A percentile compares a stretch with the other conserved stretches of the same genome.
Evolutionary conservation across 352 stramenopile species (phyloP).

Genomic region (Globisporangium recalcitrans): DNA sequence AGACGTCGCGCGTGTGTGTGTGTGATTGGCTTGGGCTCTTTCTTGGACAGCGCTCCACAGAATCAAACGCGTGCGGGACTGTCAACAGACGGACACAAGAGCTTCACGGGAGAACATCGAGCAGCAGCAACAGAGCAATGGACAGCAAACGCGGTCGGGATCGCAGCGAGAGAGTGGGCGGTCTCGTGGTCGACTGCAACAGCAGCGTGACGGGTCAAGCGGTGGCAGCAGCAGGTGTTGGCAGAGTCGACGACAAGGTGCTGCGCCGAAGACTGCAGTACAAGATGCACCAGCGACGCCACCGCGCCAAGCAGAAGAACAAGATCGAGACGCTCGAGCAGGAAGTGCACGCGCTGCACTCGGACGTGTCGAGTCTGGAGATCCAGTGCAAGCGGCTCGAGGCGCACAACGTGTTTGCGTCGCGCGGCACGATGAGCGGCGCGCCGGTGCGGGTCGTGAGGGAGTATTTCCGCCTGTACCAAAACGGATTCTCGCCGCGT

Average conservation of each 20-base stretch:
- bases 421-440: conserved; percentile 22
- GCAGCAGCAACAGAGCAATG: neutral
- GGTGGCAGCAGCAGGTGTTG: neutral
- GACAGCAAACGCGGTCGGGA: neutral
- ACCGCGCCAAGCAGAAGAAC: conserved; percentile 61
- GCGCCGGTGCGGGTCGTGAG: conserved; percentile 29
- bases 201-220: neutral
- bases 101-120: neutral
- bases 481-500: conserved; percentile 33
- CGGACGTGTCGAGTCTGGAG: conserved; percentile 35
- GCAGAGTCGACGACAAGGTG: conserved; percentile 30
- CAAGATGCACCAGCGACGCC: conserved; percentile 62
- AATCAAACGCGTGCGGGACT: neutral
- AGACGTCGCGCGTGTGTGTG: too few relatives aligned
- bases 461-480: conserved; percentile 55
- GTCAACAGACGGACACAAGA: neutral
- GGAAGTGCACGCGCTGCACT: conserved; percentile 34
- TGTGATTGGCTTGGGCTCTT: too few relatives aligned
- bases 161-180: conserved; percentile 1
- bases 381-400: conserved; percentile 25
- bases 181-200: neutral
- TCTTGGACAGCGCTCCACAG: neutral
- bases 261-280: conserved; percentile 47
- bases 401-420: conserved; percentile 30
- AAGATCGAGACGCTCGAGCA: conserved; percentile 35